Percentiles rank a stretch among this genome's conserved stretches.
Conservation (phyloP, 2,329 filamentous ascomycete species). For the Raffaelea albimanens region DNA sequence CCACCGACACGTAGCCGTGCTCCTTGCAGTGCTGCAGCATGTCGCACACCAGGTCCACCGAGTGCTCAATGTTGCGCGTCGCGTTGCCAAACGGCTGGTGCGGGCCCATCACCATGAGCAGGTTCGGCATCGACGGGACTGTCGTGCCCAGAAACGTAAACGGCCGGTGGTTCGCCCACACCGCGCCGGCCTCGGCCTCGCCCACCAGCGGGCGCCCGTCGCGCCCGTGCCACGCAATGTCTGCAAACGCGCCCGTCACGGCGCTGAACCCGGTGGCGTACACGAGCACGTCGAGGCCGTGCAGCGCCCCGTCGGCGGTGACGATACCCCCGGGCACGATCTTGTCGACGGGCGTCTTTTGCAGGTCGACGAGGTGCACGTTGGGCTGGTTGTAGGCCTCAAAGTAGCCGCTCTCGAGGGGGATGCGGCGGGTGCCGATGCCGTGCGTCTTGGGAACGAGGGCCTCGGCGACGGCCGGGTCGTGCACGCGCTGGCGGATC, state of each 20-base stretch:
- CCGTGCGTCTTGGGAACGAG: constrained; percentile 35
- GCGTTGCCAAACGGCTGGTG: constrained; percentile 43
- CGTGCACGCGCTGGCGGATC: constrained; percentile 23
- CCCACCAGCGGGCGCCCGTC: constrained; percentile 25
- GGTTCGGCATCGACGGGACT: constrained; percentile 10
- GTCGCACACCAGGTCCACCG: constrained; percentile 45
- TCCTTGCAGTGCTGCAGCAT: constrained; percentile 23
- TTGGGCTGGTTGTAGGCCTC: neutral
- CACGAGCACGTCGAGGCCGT: neutral
- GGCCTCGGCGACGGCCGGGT: constrained; percentile 17
- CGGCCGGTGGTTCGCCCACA: constrained; percentile 24
- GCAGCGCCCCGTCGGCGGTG: neutral
- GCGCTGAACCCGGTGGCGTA: neutral
- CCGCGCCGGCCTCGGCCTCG: constrained; percentile 16
- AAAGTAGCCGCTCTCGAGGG: constrained; percentile 17
- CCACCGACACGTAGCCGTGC: constrained; percentile 24
- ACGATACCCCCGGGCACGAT: neutral
- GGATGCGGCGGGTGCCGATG: constrained; percentile 36
- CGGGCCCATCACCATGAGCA: constrained; percentile 13
- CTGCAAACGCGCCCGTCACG: constrained; percentile 19
- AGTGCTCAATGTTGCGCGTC: constrained; percentile 41
- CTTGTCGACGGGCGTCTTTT: neutral
- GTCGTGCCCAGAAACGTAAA: constrained; percentile 18
- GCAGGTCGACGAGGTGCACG: neutral
- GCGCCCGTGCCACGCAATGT: constrained; percentile 16